Evolutionary conservation across 805 yeast species (phyloP), one percentile per base, ranked within the genome.

Genomic region (Wickerhamomyces subpelliculosus): DNA sequence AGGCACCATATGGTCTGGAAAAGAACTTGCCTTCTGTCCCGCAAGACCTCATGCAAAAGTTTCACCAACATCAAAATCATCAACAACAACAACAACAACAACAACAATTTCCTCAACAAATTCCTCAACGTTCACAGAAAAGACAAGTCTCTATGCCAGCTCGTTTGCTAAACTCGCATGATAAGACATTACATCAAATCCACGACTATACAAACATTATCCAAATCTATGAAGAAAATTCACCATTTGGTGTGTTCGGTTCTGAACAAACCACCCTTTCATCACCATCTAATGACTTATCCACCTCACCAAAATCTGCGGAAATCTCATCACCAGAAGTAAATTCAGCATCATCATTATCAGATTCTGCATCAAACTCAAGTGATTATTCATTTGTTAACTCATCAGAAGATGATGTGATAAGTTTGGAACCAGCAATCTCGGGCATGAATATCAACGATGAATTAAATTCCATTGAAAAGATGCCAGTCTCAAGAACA

Each of bases 361-460:
- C 36, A 14, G 36, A 34, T 27, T 19, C 31, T 3, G n/a, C 31
- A 4, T 34, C 36, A 19, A 34, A 26, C 11, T 34, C 36, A 19
- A 27, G 31, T 20, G 8, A n/a, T 8, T 34, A 27, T 20, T 34
- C 36, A 2, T 26, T 34, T 20, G 23, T 17, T 4, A 20, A 19
- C 6, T 5, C 25, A 20, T 13, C 28, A n/a, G 23, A 34, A 14
- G 24, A 25, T 27, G 22, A 26, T 10, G 14, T 13, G 6, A 18
- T 36, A 13, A 25, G 20, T 6, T 8, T 19, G 18, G 32, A 14
- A 9, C 22, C 20, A 13, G 12, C 24, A 19, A 5, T n/a, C 29
- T n/a, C n/a, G n/a, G n/a, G n/a, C n/a, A n/a, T n/a, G n/a, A 29
- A 13, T 11, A 23, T 16, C 11, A 11, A 20, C n/a, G n/a, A n/a